These are phyloP conservation scores for Senna siamea DNA, from an alignment of 306 rosid species.

Conservation along the genomic window DNA sequence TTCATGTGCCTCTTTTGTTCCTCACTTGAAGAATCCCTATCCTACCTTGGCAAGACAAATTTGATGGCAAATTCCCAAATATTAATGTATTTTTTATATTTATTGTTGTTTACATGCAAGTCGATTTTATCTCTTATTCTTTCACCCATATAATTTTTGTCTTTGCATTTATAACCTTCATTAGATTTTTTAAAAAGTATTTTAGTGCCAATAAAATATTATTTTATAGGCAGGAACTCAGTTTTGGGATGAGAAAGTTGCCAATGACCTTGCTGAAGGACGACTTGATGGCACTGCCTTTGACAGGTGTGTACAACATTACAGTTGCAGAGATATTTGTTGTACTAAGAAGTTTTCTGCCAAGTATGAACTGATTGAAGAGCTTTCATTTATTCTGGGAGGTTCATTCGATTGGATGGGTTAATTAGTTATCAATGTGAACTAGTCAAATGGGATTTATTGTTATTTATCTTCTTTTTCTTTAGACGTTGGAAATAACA, in stretches of 20 bases:
- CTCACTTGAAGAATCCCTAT: background rate
- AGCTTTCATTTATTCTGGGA: background rate
- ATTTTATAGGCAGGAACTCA: conserved; percentile 90
- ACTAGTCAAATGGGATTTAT: background rate
- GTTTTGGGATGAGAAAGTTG: conserved; percentile 98
- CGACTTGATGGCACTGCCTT: conserved; percentile 82
- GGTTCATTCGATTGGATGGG: background rate
- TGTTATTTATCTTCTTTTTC: conserved; percentile 6
- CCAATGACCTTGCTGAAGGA: conserved; percentile 81
- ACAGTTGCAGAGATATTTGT: conserved; percentile 2
- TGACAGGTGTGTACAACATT: conserved; percentile 71
- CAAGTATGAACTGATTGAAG: background rate
- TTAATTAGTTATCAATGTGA: conserved; percentile 15
- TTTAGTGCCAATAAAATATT: conserved; percentile 37
- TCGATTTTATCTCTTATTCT: conserved; percentile 14
- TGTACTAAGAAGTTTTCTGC: conserved; percentile 7
- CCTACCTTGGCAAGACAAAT: background rate
- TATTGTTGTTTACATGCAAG: background rate
- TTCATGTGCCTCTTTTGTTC: background rate
- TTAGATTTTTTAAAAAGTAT: conserved; percentile 21
- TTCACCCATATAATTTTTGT: background rate
- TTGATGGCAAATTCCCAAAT: background rate
- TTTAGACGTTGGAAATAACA: background rate
- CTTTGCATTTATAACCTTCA: conserved; percentile 7
- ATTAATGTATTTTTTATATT: background rate